Evolutionary conservation across 345 rosid species (phyloP).

Genomic region (Nasturtium officinale): DNA sequence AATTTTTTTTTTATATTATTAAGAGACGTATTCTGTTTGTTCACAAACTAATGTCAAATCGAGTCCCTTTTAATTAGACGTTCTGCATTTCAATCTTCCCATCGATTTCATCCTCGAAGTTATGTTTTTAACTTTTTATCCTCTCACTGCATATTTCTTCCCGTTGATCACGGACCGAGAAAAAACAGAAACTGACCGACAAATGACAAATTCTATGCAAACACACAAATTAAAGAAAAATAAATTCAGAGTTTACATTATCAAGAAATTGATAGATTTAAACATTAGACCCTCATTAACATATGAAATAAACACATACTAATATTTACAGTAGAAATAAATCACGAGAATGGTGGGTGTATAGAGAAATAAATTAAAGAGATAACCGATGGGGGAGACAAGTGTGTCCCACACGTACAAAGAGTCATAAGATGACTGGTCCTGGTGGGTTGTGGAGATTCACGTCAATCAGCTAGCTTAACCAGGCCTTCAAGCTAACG

Average conservation of each 20-base stretch:
- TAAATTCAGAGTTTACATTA: background rate
- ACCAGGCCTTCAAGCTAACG: slow-evolving; percentile 39
- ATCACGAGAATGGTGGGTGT: slow-evolving; percentile 1
- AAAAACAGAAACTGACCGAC: slow-evolving; percentile 6
- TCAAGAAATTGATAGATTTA: background rate
- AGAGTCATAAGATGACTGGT: slow-evolving; percentile 31
- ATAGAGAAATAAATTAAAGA: background rate
- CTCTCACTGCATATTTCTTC: background rate
- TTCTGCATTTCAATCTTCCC: background rate
- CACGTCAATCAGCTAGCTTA: slow-evolving; percentile 38
- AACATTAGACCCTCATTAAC: background rate
- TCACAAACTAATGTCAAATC: slow-evolving; percentile 43
- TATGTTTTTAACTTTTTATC: background rate
- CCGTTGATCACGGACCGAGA: slow-evolving; percentile 20
- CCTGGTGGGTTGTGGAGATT: slow-evolving; percentile 22
- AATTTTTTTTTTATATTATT: slow-evolving; percentile 11
- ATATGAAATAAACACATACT: background rate
- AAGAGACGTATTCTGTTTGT: slow-evolving; percentile 42
- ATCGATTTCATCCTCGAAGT: background rate
- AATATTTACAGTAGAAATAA: no score
- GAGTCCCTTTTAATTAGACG: slow-evolving; percentile 5
- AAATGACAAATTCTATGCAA: background rate
- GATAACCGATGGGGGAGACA: slow-evolving; percentile 21
- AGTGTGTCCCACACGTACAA: slow-evolving; percentile 26
- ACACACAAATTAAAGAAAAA: background rate